Base-by-base conservation (phyloP, 345 rosid genomes). In the Salix purpurea region DNA sequence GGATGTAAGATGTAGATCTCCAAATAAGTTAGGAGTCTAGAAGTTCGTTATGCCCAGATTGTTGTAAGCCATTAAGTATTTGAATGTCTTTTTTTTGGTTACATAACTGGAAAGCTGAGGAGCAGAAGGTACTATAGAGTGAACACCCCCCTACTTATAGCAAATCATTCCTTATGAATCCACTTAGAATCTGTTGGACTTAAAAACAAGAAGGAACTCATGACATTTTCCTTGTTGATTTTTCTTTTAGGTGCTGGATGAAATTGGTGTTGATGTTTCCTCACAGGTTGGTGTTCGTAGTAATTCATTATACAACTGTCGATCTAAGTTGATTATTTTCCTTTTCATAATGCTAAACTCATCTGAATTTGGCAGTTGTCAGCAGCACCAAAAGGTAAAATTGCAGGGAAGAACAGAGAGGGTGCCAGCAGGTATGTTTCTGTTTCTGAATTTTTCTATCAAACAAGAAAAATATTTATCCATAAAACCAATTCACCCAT, bases 181-280 rank as follows among this genome's bases (percentile, higher is more conserved):
- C 56, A 28, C 15, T 42, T 19, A 52, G n/a, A 18, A 6, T 6
- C 9, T 18, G 21, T 34, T 60, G 36, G 44, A 40, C 21, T 36
- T 37, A 24, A 23, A 67, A 39, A 76, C 69, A 64, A 37, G 46
- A 0, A 42, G 18, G 70, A 61, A 58, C 62, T 66, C 72, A 52
- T 37, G n/a, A 40, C 15, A 37, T 70, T 66, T 7, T 24, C 14
- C 24, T 21, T 18, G 32, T 44, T 75, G 21, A 19, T 60, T 66
- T 44, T 80, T 52, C 58, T 75, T 62, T 65, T 90, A 95, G 99
- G 98, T 93, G 81, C 86, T 96, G 65, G 99, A 96, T 76, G 99
- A 93, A 88, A 96, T 96, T 65, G 98, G 99, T 74, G 89, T 96
- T 68, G 97, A 93, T 76, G 85, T 96, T 69, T 98, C 98, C 42